Conservation (phyloP, 805 yeast genomes). For the Spathaspora passalidarum region DNA sequence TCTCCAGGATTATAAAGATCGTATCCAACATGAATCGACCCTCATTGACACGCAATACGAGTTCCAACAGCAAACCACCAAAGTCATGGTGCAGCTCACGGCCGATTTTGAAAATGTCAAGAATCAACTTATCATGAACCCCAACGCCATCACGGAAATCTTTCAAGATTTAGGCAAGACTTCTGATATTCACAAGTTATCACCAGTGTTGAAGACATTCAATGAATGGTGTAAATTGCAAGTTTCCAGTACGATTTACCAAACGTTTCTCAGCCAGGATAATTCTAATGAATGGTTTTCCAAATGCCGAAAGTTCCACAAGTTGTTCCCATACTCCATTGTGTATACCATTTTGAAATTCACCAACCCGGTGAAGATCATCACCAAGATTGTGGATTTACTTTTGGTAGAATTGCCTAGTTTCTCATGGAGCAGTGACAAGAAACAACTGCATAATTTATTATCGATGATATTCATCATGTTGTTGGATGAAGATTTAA, state of each 20-base stretch:
- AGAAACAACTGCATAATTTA: constrained; percentile 28
- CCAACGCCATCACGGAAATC: constrained; percentile 55
- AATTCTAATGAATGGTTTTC: constrained; percentile 71
- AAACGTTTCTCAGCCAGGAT: constrained; percentile 76
- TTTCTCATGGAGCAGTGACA: constrained; percentile 16
- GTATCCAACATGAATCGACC: constrained; percentile 60
- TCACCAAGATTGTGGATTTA: constrained; percentile 75
- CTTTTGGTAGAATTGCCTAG: constrained; percentile 55
- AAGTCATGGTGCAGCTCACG: constrained; percentile 52
- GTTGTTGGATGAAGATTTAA: constrained; percentile 71
- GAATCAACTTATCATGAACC: constrained; percentile 45
- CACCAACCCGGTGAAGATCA: constrained; percentile 84
- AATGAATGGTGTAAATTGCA: constrained; percentile 82
- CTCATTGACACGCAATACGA: constrained; percentile 58
- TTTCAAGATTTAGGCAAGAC: constrained; percentile 65
- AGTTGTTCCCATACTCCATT: constrained; percentile 74
- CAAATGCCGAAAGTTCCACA: constrained; percentile 70
- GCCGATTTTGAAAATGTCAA: constrained; percentile 60
- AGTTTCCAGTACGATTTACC: constrained; percentile 80
- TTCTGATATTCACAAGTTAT: constrained; percentile 50
- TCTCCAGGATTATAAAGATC: constrained; percentile 49
- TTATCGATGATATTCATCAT: constrained; percentile 74
- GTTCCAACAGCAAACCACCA: constrained; percentile 69
- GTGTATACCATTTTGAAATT: constrained; percentile 73
- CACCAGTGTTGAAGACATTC: constrained; percentile 66